Percentiles rank a stretch among this genome's conserved stretches.
These are phyloP conservation scores for Colletotrichum camelliae DNA, from an alignment of 2,329 filamentous ascomycete genomes.

Conservation along the genomic window DNA sequence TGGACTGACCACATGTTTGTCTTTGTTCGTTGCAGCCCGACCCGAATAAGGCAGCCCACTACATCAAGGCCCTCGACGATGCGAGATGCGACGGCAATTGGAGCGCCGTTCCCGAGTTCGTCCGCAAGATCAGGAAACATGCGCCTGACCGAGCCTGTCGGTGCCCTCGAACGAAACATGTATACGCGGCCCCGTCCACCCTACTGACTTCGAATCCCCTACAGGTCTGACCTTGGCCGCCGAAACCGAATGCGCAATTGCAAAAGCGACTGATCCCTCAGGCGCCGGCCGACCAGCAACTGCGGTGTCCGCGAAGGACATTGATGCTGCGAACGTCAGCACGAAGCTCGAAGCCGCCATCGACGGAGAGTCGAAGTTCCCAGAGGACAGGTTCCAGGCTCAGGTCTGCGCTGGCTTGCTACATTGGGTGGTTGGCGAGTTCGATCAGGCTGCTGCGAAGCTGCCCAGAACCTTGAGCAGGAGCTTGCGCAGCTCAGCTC, in stretches of 20 bases:
- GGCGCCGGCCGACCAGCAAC: conserved; percentile 45
- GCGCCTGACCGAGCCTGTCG: conserved; percentile 84
- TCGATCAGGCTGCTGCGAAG: conserved; percentile 61
- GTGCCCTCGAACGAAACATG: conserved; percentile 30
- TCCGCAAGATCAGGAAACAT: conserved; percentile 94
- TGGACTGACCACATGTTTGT: conserved; percentile 5
- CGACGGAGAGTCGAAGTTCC: conserved; percentile 58
- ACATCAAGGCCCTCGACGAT: conserved; percentile 82
- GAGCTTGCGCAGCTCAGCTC: conserved; percentile 58
- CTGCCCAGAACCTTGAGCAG: conserved; percentile 66
- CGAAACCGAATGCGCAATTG: conserved; percentile 70
- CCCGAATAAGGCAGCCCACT: conserved; percentile 77
- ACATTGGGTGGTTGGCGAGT: conserved; percentile 78
- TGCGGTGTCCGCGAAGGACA: conserved; percentile 44
- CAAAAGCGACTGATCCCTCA: conserved; percentile 55
- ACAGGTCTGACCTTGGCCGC: conserved; percentile 74
- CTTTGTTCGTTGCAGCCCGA: conserved; percentile 20
- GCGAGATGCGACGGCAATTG: conserved; percentile 89
- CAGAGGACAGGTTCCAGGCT: conserved; percentile 75
- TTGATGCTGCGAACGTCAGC: conserved; percentile 50
- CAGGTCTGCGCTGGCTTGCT: conserved; percentile 85
- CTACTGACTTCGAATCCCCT: conserved; percentile 20
- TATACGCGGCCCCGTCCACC: conserved; percentile 10
- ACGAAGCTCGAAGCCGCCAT: conserved; percentile 61
- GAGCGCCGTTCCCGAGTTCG: conserved; percentile 84